Conservation (phyloP, 306 rosid genomes). For the Calophaca sinica region DNA sequence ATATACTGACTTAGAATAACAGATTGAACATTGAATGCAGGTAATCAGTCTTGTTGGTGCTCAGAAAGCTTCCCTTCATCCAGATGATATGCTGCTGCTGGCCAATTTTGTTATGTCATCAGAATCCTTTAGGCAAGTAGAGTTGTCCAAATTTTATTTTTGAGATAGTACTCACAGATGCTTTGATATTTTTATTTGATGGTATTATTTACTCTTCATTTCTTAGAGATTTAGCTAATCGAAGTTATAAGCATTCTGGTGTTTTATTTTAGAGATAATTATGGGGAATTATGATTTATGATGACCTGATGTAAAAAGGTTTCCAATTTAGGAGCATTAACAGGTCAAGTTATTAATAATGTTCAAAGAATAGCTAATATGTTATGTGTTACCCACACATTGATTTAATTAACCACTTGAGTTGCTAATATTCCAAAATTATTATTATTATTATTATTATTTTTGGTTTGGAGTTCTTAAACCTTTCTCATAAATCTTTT, state of each 20-base stretch:
- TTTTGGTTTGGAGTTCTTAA: background rate
- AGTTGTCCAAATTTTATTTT: slow-evolving; percentile 35
- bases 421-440: slow-evolving; percentile 4
- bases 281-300: slow-evolving; percentile 12
- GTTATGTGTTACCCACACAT: background rate
- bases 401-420: slow-evolving; percentile 3
- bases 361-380: background rate
- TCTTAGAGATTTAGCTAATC: slow-evolving; percentile 18
- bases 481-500: background rate
- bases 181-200: slow-evolving; percentile 27
- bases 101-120: slow-evolving; percentile 95
- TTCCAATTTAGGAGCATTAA: background rate
- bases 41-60: slow-evolving; percentile 97
- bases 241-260: slow-evolving; percentile 18
- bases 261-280: slow-evolving; percentile 27
- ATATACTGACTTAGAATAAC: slow-evolving; percentile 43
- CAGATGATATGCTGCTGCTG: slow-evolving; percentile 91
- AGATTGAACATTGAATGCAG: slow-evolving; percentile 62
- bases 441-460: background rate
- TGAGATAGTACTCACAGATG: background rate
- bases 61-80: slow-evolving; percentile 98
- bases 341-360: background rate
- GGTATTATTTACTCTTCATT: slow-evolving; percentile 31
- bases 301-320: background rate
- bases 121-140: slow-evolving; percentile 93